Evolutionary conservation across 1,139 yeast genomes (phyloP).

Genomic region (Hansenula anomala): DNA sequence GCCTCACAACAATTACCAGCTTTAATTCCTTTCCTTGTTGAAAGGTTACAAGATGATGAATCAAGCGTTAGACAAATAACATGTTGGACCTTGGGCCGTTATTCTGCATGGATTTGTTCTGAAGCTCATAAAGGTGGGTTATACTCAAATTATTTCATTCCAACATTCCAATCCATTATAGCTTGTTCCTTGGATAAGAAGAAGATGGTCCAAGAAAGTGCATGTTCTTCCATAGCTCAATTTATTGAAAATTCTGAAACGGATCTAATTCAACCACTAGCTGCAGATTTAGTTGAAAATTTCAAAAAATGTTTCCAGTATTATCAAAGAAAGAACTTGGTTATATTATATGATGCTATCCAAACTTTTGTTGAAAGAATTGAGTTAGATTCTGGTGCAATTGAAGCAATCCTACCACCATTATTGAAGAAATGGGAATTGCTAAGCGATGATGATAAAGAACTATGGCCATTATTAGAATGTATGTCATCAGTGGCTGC

Average conservation of each 20-base stretch:
- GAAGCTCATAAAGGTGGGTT: constrained; percentile 60
- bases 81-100: constrained; percentile 93
- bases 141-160: constrained; percentile 64
- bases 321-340: constrained; percentile 79
- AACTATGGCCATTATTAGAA: constrained; percentile 86
- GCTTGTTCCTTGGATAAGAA: constrained; percentile 73
- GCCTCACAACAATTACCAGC: constrained; percentile 72
- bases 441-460: constrained; percentile 72
- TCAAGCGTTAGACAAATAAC: constrained; percentile 89
- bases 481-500: constrained; percentile 93
- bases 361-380: constrained; percentile 83
- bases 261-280: constrained; percentile 46
- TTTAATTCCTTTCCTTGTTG: constrained; percentile 79
- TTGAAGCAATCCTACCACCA: constrained; percentile 71
- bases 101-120: constrained; percentile 72
- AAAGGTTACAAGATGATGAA: constrained; percentile 68
- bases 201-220: constrained; percentile 92
- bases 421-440: constrained; percentile 74
- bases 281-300: constrained; percentile 58
- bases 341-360: constrained; percentile 85
- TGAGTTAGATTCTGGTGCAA: constrained; percentile 48
- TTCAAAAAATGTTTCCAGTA: constrained; percentile 68
- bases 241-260: constrained; percentile 75
- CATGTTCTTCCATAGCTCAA: constrained; percentile 80
- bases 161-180: constrained; percentile 74